Conservation (phyloP, 164 flowering plant genomes). For the Macadamia tetraphylla region DNA sequence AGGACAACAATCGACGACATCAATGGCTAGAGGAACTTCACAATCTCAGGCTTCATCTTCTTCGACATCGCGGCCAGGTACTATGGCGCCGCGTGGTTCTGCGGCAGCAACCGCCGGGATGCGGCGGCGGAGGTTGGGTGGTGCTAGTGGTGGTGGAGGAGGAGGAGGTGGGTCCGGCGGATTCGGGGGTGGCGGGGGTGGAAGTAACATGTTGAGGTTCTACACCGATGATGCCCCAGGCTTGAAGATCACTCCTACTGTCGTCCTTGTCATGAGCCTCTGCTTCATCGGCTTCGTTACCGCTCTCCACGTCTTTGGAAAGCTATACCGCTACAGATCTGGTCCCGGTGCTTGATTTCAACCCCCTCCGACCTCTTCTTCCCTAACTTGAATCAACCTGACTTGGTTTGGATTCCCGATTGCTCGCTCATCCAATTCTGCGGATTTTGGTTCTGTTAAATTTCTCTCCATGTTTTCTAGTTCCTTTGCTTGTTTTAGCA, state of each 20-base stretch:
- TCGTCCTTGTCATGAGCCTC: slow-evolving; percentile 84
- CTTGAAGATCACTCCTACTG: slow-evolving; percentile 78
- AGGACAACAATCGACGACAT: not conserved
- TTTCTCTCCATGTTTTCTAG: not conserved
- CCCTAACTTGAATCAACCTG: not conserved
- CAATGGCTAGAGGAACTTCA: slow-evolving; percentile 68
- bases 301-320: slow-evolving; percentile 86
- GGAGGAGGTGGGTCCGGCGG: slow-evolving; percentile 19
- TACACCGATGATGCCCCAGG: slow-evolving; percentile 93
- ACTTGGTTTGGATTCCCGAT: not conserved
- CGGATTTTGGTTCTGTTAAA: slow-evolving; percentile 10
- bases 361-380: not conserved
- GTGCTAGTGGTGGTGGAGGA: slow-evolving; percentile 23
- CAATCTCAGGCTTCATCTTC: slow-evolving; percentile 60
- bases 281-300: slow-evolving; percentile 94
- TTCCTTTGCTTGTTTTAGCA: not conserved
- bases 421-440: not conserved
- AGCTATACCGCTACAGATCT: slow-evolving; percentile 66
- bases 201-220: slow-evolving; percentile 76
- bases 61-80: slow-evolving; percentile 45
- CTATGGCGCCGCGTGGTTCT: slow-evolving; percentile 60
- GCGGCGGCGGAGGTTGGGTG: slow-evolving; percentile 38
- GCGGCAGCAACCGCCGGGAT: slow-evolving; percentile 79
- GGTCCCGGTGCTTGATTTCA: slow-evolving; percentile 34
- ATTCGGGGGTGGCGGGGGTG: slow-evolving; percentile 28